Base-by-base conservation (phyloP, 768 basidiomycete genomes). In the Ramaria sp. region DNA sequence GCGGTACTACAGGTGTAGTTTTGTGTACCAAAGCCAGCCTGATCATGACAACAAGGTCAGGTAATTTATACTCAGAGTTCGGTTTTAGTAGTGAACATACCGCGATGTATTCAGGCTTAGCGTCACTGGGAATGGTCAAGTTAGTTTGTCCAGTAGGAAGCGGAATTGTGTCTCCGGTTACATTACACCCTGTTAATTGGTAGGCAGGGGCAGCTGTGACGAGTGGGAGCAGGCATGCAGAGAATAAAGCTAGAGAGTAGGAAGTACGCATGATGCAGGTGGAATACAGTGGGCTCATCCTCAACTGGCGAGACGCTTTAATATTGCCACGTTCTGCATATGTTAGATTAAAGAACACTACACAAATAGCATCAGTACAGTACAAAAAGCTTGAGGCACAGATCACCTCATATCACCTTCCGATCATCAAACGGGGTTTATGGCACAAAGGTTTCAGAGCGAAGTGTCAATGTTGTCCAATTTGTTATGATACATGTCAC, bases 1-100 rank as follows among this genome's bases (percentile, higher is more conserved):
- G 59, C 65, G 37, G 59, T 54, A 9, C 61, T 64, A 63, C 80
- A 81, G 30, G 78, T 81, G 65, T 81, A 82, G 64, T 81, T 80
- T 63, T 81, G 59, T 10, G 55, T 57, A 12, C 59, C 57, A 43
- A 60, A 41, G 20, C 57, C 59, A 27, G 43, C 39, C 53, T 54
- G 33, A 19, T 37, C 4, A 37, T 2, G 24, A 31, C 3, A 37
- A 37, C 9, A 13, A n/a, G n/a, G n/a, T 37, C 34, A 37, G 33
- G 30, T 22, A 37, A 39, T 15, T 30, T 31, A 2, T 54, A 4
- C 22, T 41, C 13, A 27, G 22, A 10, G 17, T 15, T 12, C 9
- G 11, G 24, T 41, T 17, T 27, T 7, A 20, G 20, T 4, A 43
- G 22, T 10, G 17, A 39, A 54, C 41, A 45, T 54, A 22, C 79